These are phyloP conservation scores for Rhynchospora pubera DNA, from an alignment of 176 grass and related monocot species.

Conservation along the genomic window DNA sequence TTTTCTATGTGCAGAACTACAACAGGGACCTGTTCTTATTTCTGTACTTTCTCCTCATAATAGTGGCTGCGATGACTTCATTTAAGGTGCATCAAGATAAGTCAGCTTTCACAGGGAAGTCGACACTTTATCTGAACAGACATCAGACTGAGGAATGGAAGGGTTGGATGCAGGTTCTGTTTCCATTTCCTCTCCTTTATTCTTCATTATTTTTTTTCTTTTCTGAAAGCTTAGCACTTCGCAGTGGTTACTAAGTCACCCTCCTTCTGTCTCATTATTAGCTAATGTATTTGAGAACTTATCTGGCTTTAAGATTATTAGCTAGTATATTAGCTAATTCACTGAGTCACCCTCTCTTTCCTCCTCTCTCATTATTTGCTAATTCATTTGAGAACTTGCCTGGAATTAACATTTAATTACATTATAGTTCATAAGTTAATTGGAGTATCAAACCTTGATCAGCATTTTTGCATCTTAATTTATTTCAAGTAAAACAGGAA, in stretches of 20 bases:
- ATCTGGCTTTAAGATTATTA: background rate
- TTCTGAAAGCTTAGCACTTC: background rate
- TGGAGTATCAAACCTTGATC: background rate
- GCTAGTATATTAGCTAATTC: too few species aligned
- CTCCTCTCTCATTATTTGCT: background rate
- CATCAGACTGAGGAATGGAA: slow-evolving; percentile 99
- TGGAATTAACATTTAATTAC: background rate
- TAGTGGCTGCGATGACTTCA: slow-evolving; percentile 90
- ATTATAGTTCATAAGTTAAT: background rate
- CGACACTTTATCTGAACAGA: slow-evolving; percentile 84
- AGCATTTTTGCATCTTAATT: background rate
- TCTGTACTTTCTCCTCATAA: slow-evolving; percentile 97
- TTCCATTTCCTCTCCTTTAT: background rate
- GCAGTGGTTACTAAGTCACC: background rate
- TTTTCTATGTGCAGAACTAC: slow-evolving; percentile 67
- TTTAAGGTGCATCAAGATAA: slow-evolving; percentile 96
- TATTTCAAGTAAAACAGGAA: background rate
- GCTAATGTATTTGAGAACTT: background rate
- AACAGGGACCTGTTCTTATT: slow-evolving; percentile 90
- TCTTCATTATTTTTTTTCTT: background rate
- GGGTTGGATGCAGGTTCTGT: slow-evolving; percentile 97
- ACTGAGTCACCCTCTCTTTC: too few species aligned
- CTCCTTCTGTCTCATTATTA: background rate
- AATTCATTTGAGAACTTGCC: background rate
- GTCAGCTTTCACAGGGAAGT: slow-evolving; percentile 71